Base-by-base conservation (phyloP, 805 yeast species). In the Yamadazyma olivae region DNA sequence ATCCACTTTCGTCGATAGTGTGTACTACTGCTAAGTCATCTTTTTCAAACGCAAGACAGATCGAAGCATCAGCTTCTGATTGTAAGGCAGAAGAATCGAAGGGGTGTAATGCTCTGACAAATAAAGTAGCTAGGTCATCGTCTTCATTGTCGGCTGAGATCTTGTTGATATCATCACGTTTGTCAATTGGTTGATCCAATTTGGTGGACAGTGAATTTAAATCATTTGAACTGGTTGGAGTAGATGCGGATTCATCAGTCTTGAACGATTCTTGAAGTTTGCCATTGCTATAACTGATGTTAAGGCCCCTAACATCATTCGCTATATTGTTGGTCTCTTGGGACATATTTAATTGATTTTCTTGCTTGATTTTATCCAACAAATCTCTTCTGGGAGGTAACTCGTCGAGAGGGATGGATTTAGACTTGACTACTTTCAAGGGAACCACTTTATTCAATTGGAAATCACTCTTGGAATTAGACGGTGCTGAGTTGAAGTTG, bases 1-100 rank as follows among this genome's bases (percentile, higher is more conserved):
- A 85, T 0, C 93, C 95, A 15, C 88, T 79, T 36, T 81, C 81
- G 54, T 84, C 93, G 16, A 83, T 75, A 6, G 84, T 75, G 50
- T 83, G 89, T 4, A 85, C 85, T 56, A 83, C 85, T 0, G 87
- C 90, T 32, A 81, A 61, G 48, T 83, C 93, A 43, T 76, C 74
- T 43, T 75, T 77, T 16, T 75, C 74, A 54, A 85, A 85, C 0
- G 89, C 79, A 6, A 85, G 64, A 54, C 95, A 85, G 27, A 84
- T 80, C 0, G 86, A 74, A 5, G 81, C 74, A 52, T 83, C 91
- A 18, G 80, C 75, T 31, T 72, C 73, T 8, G 81, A 69, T 43
- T 83, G 83, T 30, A 83, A 58, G 0, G 84, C 62, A 0, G 72
- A 50, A 0, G 82, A 62, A 45, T 79, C 78, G 50, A 80, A 81